Base-by-base conservation (phyloP, 805 yeast genomes). In the Saccharomyces eubayanus region DNA sequence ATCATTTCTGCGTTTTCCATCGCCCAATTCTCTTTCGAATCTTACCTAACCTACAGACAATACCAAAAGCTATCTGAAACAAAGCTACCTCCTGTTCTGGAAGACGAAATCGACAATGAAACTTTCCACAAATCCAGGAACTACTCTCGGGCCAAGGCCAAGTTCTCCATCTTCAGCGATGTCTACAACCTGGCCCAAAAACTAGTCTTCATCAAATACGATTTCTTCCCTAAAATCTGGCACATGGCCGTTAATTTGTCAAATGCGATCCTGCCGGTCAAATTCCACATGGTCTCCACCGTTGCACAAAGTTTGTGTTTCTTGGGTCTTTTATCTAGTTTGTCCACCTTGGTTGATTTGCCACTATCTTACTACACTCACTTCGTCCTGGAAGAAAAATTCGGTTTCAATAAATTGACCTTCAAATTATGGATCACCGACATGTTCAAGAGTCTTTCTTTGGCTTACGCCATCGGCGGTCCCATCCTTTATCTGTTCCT, bases 381-480 rank as follows among this genome's bases (percentile, higher is more conserved):
- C 62, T 94, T 94, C 73, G 91, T 90, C 14, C 76, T 94, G 61
- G 99, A 94, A 72, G 96, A 92, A 68, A 82, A 82, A 71, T 92
- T 78, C 64, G 99, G 99, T 0, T 94, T 94, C 74, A 94, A 94
- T 74, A 94, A 94, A 71, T 77, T 81, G 60, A 92, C 97, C 2
- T 56, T 77, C 16, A 72, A 75, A 50, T 74, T 89, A 50, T 94
- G 95, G 87, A 53, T 87, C 28, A 66, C 79, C 28, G 99, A 94
- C 69, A 73, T 75, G 57, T 48, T 89, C 57, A 94, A 92, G 71
- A 70, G 79, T 29, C 68, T 78, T 43, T 55, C 75, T 1, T 73
- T 94, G 49, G 68, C 80, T 31, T 63, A 78, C 48, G 79, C 72
- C 1, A 67, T 94, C 53, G 89, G 91, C 48, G 79, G 84, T 55